Percentiles rank a stretch among this genome's conserved stretches.
Evolutionary conservation across 2,329 filamentous ascomycete genomes (phyloP).

Genomic region (Rosellinia necatrix): DNA sequence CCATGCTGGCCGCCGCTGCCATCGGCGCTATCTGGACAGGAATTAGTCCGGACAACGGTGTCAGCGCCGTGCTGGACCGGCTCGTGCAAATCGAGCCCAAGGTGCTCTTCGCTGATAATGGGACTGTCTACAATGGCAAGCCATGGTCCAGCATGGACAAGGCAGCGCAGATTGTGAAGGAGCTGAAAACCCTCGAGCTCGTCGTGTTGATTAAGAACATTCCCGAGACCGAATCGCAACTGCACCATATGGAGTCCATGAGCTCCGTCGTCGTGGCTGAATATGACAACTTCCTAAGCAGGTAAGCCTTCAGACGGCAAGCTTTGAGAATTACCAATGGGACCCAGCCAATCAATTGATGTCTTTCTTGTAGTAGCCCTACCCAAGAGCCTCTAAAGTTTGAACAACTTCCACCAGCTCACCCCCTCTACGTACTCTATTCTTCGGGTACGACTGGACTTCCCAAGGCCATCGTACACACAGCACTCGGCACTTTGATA

Average conservation of each 20-base stretch:
- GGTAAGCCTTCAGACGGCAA: constrained; percentile 29
- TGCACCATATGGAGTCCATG: constrained; percentile 47
- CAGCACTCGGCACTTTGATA: constrained; percentile 83
- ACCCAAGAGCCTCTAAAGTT: constrained; percentile 62
- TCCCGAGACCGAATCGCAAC: constrained; percentile 45
- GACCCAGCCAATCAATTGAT: constrained; percentile 33
- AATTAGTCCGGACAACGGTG: constrained; percentile 89
- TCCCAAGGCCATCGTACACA: constrained; percentile 95
- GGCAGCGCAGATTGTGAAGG: constrained; percentile 73
- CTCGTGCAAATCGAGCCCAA: constrained; percentile 83
- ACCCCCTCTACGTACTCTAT: constrained; percentile 93
- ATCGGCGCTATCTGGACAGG: constrained; percentile 92
- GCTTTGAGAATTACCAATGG: not conserved
- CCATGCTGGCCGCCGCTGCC: constrained; percentile 82
- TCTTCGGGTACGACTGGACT: constrained; percentile 85
- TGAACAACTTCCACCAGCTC: constrained; percentile 78
- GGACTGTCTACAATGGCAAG: constrained; percentile 79
- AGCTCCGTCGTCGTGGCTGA: constrained; percentile 50
- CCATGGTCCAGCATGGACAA: constrained; percentile 81
- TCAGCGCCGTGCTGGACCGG: constrained; percentile 87
- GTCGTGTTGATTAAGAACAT: constrained; percentile 78
- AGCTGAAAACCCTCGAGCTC: constrained; percentile 66
- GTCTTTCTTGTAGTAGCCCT: constrained; percentile 36
- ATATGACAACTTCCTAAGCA: constrained; percentile 51
- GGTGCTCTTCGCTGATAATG: constrained; percentile 85